phyloP scores from a whole-genome alignment of 306 rosid species.

The Oxytropis ochrocephala region DNA sequence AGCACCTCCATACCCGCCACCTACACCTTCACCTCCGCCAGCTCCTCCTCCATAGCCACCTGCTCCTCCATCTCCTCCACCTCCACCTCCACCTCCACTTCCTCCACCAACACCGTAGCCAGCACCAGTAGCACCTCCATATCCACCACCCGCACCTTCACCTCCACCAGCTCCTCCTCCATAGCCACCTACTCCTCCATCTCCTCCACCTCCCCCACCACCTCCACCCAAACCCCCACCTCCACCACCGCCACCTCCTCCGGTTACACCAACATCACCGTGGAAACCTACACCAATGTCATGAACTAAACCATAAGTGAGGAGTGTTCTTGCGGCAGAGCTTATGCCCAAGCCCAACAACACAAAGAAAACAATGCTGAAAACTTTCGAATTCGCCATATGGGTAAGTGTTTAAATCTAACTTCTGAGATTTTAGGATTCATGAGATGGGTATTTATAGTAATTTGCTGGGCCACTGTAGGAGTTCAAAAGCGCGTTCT shows the following conservation, averaged over 20 bases:
- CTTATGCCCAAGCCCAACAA: conserved; percentile 32
- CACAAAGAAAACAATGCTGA: conserved; percentile 21
- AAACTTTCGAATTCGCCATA: conserved; percentile 33
- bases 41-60: conserved; percentile 41
- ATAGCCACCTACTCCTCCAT: conserved; percentile 27
- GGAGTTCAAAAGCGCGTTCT: conserved; percentile 16
- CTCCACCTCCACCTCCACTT: conserved; percentile 31
- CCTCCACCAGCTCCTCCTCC: conserved; percentile 46
- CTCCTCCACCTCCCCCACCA: conserved; percentile 25
- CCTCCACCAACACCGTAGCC: conserved; percentile 23
- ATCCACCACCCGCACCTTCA: conserved; percentile 33
- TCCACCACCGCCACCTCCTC: conserved; percentile 25
- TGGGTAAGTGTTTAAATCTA: conserved; percentile 7
- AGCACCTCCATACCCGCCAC: conserved; percentile 30
- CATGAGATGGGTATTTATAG: conserved; percentile 24
- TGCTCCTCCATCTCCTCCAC: conserved; percentile 21
- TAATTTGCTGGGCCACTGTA: not conserved
- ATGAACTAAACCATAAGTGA: conserved; percentile 11
- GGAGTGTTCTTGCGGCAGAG: conserved; percentile 48
- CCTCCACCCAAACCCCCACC: not conserved
- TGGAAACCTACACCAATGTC: conserved; percentile 12
- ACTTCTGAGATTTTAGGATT: not conserved
- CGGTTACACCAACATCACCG: conserved; percentile 13
- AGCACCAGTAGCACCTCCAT: conserved; percentile 23
- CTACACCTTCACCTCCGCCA: conserved; percentile 39